Base-by-base conservation (phyloP, 768 basidiomycete genomes). In the Lentinus tigrinus region DNA sequence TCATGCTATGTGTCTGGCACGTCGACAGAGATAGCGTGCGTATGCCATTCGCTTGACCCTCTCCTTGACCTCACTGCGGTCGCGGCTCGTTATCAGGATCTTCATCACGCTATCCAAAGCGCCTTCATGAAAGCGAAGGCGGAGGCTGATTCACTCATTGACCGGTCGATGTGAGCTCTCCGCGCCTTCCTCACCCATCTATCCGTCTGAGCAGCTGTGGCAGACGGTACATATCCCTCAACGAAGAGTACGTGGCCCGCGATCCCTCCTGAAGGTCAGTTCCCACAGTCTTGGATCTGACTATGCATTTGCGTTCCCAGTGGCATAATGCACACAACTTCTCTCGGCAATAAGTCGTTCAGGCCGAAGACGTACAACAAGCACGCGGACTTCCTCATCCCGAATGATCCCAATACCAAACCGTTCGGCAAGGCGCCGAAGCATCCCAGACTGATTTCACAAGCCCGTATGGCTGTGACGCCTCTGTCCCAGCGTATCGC, bases 191-290 rank as follows among this genome's bases (percentile, higher is more conserved):
- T 4, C 11, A 17, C 16, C 11, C 28, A 16, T 7, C 14, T 23
- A 14, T 4, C 17, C 40, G 7, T 44, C 42, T 62, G 17, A 57
- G 36, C 19, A 34, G 8, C 17, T 17, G 24, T 19, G 8, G 40
- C 21, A 58, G 57, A 16, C 61, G 60, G 9, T 62, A 58, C 34
- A 58, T 62, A 4, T 62, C 61, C 34, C 52, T 62, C 36, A 58
- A 58, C 47, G 61, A 62, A 56, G 61, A 62, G 61, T 62, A 58
- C 61, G 61, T 62, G 38, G 49, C 51, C 36, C 24, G 31, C 31
- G 28, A 38, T 52, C 47, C 38, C 16, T 48, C 44, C 57, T 14
- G n/a, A 60, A 57, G 62, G 55, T 58, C 58, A 56, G 57, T 60
- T 63, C 43, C 3, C 14, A 39, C 34, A 17, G 44, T 56, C 38